phyloP scores from a whole-genome alignment of 345 rosid species.

The Sisymbrium altissimum region DNA sequence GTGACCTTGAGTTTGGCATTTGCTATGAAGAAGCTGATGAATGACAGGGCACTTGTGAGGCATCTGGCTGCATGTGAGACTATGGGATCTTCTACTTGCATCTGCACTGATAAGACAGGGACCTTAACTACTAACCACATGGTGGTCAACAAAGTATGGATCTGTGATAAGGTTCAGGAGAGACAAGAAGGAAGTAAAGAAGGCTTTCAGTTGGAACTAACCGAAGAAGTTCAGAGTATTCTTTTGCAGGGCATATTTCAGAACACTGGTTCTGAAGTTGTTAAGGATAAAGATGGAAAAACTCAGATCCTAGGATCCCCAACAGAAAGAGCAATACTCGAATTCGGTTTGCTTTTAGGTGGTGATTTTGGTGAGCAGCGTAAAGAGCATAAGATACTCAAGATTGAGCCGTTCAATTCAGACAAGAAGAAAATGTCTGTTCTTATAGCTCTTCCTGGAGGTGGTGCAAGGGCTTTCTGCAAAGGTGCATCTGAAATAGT shows the following conservation, averaged over 20 bases:
- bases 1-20: constrained; percentile 80
- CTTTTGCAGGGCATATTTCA: constrained; percentile 70
- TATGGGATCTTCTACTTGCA: constrained; percentile 72
- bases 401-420: constrained; percentile 78
- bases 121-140: constrained; percentile 67
- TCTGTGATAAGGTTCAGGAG: constrained; percentile 41
- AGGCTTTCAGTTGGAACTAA: constrained; percentile 35
- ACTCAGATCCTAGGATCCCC: constrained; percentile 63
- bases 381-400: constrained; percentile 50
- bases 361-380: constrained; percentile 51
- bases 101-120: constrained; percentile 78
- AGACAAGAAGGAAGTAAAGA: constrained; percentile 19
- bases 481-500: constrained; percentile 81
- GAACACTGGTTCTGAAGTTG: constrained; percentile 65
- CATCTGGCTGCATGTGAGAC: constrained; percentile 78
- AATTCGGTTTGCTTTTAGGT: constrained; percentile 63
- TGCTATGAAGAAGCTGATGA: constrained; percentile 77
- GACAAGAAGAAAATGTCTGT: constrained; percentile 72
- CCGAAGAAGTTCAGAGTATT: constrained; percentile 38
- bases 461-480: constrained; percentile 49
- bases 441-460: constrained; percentile 49
- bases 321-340: constrained; percentile 66
- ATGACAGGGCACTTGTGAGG: constrained; percentile 68
- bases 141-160: constrained; percentile 56
- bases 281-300: constrained; percentile 58